Evolutionary conservation across 2,329 filamentous ascomycete genomes (phyloP).

Genomic region (Arachnomyces sp.): DNA sequence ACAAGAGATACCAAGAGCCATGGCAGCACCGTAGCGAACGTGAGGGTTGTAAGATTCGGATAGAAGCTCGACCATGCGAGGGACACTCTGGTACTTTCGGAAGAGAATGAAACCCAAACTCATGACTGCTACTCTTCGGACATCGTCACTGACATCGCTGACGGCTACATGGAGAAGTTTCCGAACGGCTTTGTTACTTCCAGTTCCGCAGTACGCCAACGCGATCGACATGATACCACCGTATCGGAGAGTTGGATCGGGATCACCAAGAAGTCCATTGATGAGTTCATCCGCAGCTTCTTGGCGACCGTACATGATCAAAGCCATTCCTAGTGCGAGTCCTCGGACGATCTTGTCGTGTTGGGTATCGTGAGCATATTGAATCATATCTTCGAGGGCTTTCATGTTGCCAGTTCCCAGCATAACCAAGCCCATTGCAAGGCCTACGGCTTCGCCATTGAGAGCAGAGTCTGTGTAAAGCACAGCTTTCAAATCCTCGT

Average conservation of each 20-base stretch:
- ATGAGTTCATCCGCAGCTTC: slow-evolving; percentile 92
- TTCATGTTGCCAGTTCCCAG: slow-evolving; percentile 92
- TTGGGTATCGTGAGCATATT: slow-evolving; percentile 93
- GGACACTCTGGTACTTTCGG: slow-evolving; percentile 92
- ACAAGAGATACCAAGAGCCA: slow-evolving; percentile 97
- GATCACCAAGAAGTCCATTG: slow-evolving; percentile 83
- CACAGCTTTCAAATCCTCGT: slow-evolving; percentile 80
- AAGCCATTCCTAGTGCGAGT: slow-evolving; percentile 88
- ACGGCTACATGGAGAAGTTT: slow-evolving; percentile 93
- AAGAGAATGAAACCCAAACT: slow-evolving; percentile 97
- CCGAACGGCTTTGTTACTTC: slow-evolving; percentile 96
- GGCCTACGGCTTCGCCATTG: slow-evolving; percentile 90
- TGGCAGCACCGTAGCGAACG: slow-evolving; percentile 92
- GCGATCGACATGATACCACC: slow-evolving; percentile 99
- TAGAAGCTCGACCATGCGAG: slow-evolving; percentile 95
- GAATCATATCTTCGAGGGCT: slow-evolving; percentile 91
- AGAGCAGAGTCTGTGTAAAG: slow-evolving; percentile 90
- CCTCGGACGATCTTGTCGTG: slow-evolving; percentile 99
- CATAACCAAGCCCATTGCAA: slow-evolving; percentile 97
- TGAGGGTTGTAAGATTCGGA: slow-evolving; percentile 99
- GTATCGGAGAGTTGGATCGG: slow-evolving; percentile 87
- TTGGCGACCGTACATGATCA: slow-evolving; percentile 96
- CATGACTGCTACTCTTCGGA: slow-evolving; percentile 92
- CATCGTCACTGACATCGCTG: slow-evolving; percentile 96
- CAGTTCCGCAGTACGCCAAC: slow-evolving; percentile 90